A percentile compares a stretch with the other conserved stretches of the same genome.
These are phyloP conservation scores for Nemania abortiva DNA, from an alignment of 2,329 filamentous ascomycete species.

Conservation along the genomic window DNA sequence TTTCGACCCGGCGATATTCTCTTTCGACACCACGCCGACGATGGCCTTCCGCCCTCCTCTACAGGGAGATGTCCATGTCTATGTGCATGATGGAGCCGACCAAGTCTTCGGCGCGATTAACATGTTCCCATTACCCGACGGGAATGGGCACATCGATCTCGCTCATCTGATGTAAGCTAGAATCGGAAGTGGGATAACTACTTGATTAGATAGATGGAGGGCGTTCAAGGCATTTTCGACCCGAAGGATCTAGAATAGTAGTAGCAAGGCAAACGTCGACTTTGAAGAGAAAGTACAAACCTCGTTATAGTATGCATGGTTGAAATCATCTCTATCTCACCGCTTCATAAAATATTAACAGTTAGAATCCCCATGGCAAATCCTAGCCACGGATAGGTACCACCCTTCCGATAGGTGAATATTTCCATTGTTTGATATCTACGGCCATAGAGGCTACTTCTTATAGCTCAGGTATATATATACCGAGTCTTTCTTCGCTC, in stretches of 20 bases:
- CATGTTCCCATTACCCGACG: conserved; percentile 64
- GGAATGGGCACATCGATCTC: conserved; percentile 65
- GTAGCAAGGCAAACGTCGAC: too few relatives aligned
- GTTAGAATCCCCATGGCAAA: not conserved
- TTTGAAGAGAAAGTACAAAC: too few relatives aligned
- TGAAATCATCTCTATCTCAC: too few relatives aligned
- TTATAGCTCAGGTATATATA: not conserved
- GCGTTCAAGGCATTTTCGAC: not conserved
- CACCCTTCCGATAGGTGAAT: not conserved
- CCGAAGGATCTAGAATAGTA: too few relatives aligned
- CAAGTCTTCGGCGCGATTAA: conserved; percentile 60
- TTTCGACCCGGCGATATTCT: conserved; percentile 45
- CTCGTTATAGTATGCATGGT: too few relatives aligned
- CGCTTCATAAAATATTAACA: too few relatives aligned
- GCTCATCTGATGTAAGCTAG: conserved; percentile 47
- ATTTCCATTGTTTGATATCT: not conserved
- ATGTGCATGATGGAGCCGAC: conserved; percentile 54
- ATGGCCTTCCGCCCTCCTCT: conserved; percentile 46
- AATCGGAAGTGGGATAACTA: not conserved
- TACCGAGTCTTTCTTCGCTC: not conserved
- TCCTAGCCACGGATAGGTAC: not conserved
- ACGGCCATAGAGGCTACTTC: not conserved
- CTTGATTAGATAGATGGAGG: not conserved
- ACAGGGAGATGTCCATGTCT: conserved; percentile 42
- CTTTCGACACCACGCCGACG: conserved; percentile 38